Evolutionary conservation across 805 yeast species (phyloP).

Genomic region (Pichia cephalocereana): DNA sequence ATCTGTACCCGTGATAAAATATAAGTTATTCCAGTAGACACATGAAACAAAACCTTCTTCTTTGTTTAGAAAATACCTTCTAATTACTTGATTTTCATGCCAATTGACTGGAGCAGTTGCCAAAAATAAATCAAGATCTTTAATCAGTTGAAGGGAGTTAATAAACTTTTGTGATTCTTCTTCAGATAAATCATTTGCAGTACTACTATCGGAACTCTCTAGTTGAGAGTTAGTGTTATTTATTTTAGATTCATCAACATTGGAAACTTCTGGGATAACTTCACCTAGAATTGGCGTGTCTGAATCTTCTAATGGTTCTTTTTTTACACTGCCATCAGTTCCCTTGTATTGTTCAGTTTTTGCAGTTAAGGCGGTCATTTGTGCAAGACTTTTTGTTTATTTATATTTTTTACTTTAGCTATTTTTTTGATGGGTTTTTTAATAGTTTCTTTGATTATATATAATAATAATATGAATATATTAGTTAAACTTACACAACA

Average conservation of each 20-base stretch:
- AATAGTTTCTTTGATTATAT: not conserved
- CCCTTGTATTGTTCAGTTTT: not conserved
- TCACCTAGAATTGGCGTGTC: not conserved
- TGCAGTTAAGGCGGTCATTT: not conserved
- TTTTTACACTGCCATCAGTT: not conserved
- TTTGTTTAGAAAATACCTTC: slow-evolving; percentile 75
- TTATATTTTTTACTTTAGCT: too few relatives aligned
- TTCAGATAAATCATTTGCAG: not conserved
- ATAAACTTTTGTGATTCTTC: slow-evolving; percentile 1
- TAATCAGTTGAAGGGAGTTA: slow-evolving; percentile 56
- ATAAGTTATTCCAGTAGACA: slow-evolving; percentile 83
- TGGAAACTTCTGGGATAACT: not conserved
- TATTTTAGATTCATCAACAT: not conserved
- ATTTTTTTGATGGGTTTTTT: not conserved
- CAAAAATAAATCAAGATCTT: slow-evolving; percentile 75
- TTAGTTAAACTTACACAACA: not conserved
- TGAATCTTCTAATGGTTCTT: not conserved
- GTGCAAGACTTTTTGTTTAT: not conserved
- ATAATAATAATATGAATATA: not conserved
- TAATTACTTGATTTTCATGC: slow-evolving; percentile 79
- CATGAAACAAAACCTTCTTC: slow-evolving; percentile 92
- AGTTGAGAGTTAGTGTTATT: too few relatives aligned
- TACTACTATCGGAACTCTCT: too few relatives aligned
- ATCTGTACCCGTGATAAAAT: slow-evolving; percentile 92
- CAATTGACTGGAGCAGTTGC: slow-evolving; percentile 94